phyloP scores from a whole-genome alignment of 306 rosid species.

The Hippophae rhamnoides region DNA sequence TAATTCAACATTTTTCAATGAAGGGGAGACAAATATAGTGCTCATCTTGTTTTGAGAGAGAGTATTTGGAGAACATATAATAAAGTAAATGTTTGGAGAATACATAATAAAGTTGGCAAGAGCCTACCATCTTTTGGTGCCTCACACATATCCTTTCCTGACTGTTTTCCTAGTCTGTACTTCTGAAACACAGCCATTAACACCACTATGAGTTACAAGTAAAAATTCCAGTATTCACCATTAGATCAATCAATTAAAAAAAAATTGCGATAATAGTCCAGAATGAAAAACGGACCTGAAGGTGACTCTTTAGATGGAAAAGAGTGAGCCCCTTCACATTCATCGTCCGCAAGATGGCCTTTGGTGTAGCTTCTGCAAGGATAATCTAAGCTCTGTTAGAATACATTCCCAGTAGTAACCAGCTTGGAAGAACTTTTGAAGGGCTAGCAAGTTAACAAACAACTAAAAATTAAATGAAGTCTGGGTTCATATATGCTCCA shows the following conservation, averaged over 20 bases:
- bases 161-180: constrained; percentile 94
- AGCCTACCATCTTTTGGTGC: constrained; percentile 82
- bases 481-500: not conserved
- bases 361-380: constrained; percentile 95
- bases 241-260: constrained; percentile 8
- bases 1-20: constrained; percentile 2
- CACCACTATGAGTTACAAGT: constrained; percentile 6
- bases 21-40: too few relatives aligned
- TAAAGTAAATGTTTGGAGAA: too few relatives aligned
- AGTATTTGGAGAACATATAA: too few relatives aligned
- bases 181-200: constrained; percentile 54
- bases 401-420: not conserved
- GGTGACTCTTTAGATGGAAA: constrained; percentile 97
- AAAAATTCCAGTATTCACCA: constrained; percentile 14
- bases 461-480: not conserved
- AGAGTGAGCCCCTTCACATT: constrained; percentile 96
- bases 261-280: not conserved
- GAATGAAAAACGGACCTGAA: constrained; percentile 51
- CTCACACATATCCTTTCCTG: constrained; percentile 85
- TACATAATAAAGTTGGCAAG: not conserved
- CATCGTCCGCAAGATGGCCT: constrained; percentile 98
- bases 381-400: constrained; percentile 26
- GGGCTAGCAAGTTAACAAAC: not conserved
- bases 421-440: not conserved
- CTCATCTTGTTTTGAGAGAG: too few relatives aligned